phyloP scores from a whole-genome alignment of 2,329 filamentous ascomycete genomes.

The Apiospora aurea region DNA sequence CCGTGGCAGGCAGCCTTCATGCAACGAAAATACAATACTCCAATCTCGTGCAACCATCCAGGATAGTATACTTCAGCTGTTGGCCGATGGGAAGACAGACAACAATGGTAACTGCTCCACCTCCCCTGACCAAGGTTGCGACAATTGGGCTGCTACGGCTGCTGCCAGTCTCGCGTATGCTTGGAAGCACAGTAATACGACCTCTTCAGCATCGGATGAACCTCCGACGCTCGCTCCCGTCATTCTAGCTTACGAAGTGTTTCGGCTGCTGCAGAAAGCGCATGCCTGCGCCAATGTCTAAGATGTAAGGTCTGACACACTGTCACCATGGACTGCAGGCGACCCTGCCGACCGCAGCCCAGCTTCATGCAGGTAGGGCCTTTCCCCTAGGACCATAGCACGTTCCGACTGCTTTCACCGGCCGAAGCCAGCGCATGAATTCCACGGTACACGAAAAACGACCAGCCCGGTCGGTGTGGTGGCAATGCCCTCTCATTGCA shows the following conservation, averaged over 20 bases:
- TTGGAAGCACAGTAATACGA: background rate
- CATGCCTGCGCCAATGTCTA: slow-evolving; percentile 4
- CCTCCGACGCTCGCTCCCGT: background rate
- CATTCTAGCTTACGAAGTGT: background rate
- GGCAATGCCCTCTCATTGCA: background rate
- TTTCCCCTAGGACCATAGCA: too few species aligned
- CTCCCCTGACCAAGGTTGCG: background rate
- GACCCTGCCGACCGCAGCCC: background rate
- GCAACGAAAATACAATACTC: slow-evolving; percentile 7
- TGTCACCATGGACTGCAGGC: background rate
- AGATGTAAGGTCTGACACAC: slow-evolving; percentile 1
- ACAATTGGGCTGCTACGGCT: background rate
- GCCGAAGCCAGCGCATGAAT: background rate
- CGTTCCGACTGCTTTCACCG: background rate
- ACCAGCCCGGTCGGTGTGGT: background rate
- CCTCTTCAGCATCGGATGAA: background rate
- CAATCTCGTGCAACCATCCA: background rate
- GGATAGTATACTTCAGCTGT: background rate
- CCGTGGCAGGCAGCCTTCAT: background rate
- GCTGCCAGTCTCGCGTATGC: background rate
- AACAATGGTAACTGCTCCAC: too few species aligned
- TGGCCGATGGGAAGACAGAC: background rate
- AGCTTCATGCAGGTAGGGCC: background rate
- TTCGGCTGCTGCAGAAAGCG: background rate
- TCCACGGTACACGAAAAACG: background rate